These are phyloP conservation scores for Syncephalastrum sp. DNA, from an alignment of 371 early-diverging fungal genomes.

Conservation along the genomic window DNA sequence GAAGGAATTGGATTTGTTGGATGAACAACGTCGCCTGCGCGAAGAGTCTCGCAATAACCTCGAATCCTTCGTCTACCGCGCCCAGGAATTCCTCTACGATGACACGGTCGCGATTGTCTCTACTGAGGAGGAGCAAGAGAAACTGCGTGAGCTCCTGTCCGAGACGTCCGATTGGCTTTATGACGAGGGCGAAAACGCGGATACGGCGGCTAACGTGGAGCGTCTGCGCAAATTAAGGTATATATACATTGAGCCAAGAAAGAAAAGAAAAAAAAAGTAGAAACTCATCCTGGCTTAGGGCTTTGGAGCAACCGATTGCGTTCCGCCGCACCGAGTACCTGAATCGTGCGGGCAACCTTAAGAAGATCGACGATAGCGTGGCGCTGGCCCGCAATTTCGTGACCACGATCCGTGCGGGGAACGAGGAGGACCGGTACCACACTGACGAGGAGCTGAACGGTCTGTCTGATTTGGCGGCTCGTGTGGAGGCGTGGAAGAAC, in stretches of 20 bases:
- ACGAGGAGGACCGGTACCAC: slow-evolving; percentile 55
- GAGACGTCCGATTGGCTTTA: slow-evolving; percentile 86
- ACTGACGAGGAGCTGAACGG: slow-evolving; percentile 61
- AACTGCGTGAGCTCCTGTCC: slow-evolving; percentile 57
- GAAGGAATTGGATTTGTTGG: slow-evolving; percentile 28
- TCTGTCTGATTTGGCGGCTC: slow-evolving; percentile 43
- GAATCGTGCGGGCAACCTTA: slow-evolving; percentile 63
- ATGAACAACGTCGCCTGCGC: slow-evolving; percentile 59
- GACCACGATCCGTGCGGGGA: slow-evolving; percentile 27
- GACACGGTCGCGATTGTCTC: slow-evolving; percentile 66
- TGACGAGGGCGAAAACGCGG: slow-evolving; percentile 73
- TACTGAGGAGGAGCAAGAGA: slow-evolving; percentile 70
- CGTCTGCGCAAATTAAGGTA: slow-evolving; percentile 53
- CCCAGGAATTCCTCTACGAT: slow-evolving; percentile 79
- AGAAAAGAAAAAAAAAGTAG: background rate
- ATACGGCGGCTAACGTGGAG: slow-evolving; percentile 44
- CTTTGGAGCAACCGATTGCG: slow-evolving; percentile 64
- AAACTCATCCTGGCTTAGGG: slow-evolving; percentile 22
- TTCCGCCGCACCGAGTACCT: slow-evolving; percentile 63
- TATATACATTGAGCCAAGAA: slow-evolving; percentile 15
- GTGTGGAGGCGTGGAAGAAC: slow-evolving; percentile 62
- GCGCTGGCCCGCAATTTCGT: slow-evolving; percentile 44
- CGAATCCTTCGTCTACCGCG: slow-evolving; percentile 87
- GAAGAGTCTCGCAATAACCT: slow-evolving; percentile 88
- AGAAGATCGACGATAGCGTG: slow-evolving; percentile 41